Percentiles rank a stretch among this genome's conserved stretches.
These are phyloP conservation scores for Lepiota venenata DNA, from an alignment of 768 basidiomycete genomes.

Conservation along the genomic window DNA sequence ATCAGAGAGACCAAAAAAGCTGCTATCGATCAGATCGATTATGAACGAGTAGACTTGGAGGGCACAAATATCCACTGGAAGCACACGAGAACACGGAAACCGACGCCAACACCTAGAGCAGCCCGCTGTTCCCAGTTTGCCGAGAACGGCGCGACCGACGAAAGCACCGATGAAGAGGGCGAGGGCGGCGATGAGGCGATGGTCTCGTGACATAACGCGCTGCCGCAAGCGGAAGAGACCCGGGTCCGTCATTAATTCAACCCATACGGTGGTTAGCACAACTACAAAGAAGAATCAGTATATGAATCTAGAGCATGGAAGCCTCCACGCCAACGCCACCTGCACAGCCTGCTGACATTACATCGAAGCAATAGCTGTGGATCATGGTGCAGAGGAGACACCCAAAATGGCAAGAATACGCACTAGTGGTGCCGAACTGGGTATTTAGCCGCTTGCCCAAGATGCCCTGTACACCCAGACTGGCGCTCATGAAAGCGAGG, in stretches of 20 bases:
- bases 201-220: conserved; percentile 59
- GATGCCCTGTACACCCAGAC: conserved; percentile 84
- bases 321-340: too few relatives aligned
- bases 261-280: conserved; percentile 86
- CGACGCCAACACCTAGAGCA: conserved; percentile 65
- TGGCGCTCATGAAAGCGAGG: conserved; percentile 77
- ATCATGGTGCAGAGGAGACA: background rate
- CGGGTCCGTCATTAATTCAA: conserved; percentile 83
- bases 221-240: conserved; percentile 58
- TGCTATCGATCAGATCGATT: too few relatives aligned
- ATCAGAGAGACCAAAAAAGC: too few relatives aligned
- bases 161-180: conserved; percentile 81
- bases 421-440: conserved; percentile 76
- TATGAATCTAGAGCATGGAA: background rate
- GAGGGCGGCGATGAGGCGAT: conserved; percentile 62
- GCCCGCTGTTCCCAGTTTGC: conserved; percentile 56
- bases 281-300: conserved; percentile 34
- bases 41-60: conserved; percentile 21
- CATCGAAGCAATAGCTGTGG: background rate
- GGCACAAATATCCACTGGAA: conserved; percentile 68
- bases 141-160: conserved; percentile 54
- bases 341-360: background rate
- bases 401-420: conserved; percentile 21
- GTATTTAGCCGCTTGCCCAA: conserved; percentile 78
- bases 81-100: conserved; percentile 57